Evolutionary conservation across 78 protist species (phyloP).

Genomic region (Creolimax fragrantissima): DNA sequence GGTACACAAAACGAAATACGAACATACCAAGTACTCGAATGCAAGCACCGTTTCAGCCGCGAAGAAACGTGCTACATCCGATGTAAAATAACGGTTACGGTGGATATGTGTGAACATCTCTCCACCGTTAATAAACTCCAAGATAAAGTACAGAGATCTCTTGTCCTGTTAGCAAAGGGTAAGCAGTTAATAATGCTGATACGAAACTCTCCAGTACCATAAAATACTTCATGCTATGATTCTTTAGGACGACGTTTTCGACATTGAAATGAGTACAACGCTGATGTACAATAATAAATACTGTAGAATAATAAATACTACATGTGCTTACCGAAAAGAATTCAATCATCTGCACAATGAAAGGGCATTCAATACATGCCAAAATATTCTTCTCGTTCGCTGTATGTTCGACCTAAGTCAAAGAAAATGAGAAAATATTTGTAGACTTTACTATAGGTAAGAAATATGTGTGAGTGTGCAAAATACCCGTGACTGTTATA

Average conservation of each 20-base stretch:
- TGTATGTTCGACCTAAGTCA: slow-evolving; percentile 13
- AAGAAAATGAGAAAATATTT: too few species aligned
- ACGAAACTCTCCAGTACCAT: too few species aligned
- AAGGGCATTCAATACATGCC: background rate
- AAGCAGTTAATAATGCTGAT: too few species aligned
- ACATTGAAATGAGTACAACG: too few species aligned
- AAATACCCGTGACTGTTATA: too few species aligned
- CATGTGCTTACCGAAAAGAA: background rate
- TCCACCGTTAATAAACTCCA: slow-evolving; percentile 81
- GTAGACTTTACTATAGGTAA: too few species aligned
- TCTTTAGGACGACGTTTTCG: too few species aligned
- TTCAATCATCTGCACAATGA: slow-evolving; percentile 3
- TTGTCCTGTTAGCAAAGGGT: slow-evolving; percentile 14
- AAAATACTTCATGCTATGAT: too few species aligned
- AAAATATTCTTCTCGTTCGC: slow-evolving; percentile 8
- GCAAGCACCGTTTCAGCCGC: slow-evolving; percentile 32
- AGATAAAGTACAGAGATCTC: slow-evolving; percentile 54
- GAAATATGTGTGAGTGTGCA: too few species aligned
- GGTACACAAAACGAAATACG: too few species aligned
- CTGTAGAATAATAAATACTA: background rate
- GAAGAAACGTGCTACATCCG: slow-evolving; percentile 9
- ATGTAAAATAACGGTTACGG: background rate
- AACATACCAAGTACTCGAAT: slow-evolving; percentile 29
- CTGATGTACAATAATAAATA: too few species aligned
- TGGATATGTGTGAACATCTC: slow-evolving; percentile 72